Evolutionary conservation across 2,329 filamentous ascomycete genomes (phyloP).

Genomic region (Didymella exigua): DNA sequence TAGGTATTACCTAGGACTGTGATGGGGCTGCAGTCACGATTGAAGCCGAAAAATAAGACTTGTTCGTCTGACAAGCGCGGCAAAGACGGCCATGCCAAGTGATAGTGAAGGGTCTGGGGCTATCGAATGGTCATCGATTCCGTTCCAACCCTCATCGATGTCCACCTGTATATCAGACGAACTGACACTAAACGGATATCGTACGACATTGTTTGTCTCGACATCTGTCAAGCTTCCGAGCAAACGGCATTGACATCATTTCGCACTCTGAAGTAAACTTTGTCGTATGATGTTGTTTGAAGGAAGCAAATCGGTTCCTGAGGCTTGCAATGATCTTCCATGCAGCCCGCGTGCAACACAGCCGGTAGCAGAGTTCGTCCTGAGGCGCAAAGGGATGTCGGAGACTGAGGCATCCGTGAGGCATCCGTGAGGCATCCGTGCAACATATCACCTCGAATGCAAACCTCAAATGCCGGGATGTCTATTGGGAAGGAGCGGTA

Average conservation of each 20-base stretch:
- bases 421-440: conserved; percentile 32
- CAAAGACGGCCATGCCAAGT: conserved; percentile 19
- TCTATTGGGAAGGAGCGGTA: conserved; percentile 18
- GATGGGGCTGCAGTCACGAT: conserved; percentile 32
- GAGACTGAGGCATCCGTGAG: conserved; percentile 45
- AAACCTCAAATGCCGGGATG: conserved; percentile 2
- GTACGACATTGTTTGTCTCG: conserved; percentile 43
- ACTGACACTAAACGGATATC: conserved; percentile 38
- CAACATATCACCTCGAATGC: conserved; percentile 13
- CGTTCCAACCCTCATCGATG: not conserved
- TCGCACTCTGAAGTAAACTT: conserved; percentile 41
- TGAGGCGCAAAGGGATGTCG: conserved; percentile 36
- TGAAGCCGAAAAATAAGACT: conserved; percentile 18
- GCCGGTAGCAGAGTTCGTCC: conserved; percentile 20
- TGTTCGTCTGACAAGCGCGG: conserved; percentile 12
- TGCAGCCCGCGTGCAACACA: conserved; percentile 11
- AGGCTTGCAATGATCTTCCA: conserved; percentile 18
- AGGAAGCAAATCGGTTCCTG: conserved; percentile 19
- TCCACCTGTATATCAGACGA: conserved; percentile 8
- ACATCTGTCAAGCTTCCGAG: conserved; percentile 24
- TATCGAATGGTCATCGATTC: conserved; percentile 1
- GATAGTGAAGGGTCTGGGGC: conserved; percentile 12
- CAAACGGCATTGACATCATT: conserved; percentile 23
- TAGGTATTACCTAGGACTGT: too few species aligned
- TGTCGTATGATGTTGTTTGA: conserved; percentile 48